Base-by-base conservation (phyloP, 805 yeast species). In the Teunomyces atbi region DNA sequence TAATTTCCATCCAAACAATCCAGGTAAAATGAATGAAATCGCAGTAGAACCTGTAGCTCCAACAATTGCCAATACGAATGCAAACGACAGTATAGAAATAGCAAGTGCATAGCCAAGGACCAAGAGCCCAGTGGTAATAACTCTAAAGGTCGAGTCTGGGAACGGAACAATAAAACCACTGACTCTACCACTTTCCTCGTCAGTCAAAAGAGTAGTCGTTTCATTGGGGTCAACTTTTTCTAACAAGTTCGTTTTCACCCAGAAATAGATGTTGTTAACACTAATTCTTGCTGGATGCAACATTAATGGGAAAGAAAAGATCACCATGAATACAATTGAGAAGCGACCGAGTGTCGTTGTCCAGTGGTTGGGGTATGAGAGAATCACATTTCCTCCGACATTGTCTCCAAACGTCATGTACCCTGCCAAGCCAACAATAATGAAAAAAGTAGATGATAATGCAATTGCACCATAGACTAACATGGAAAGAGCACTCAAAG, bases 31-130 rank as follows among this genome's bases (percentile, higher is more conserved):
- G 60, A 90, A 90, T 10, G 96, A 89, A 43, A 91, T 89, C 4
- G 96, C 81, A 0, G 97, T 90, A 1, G 96, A 88, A 0, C 97
- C 97, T 0, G 96, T 89, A 1, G 96, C 87, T 2, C 97, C 97
- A 3, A 90, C 96, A 52, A 90, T 72, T 1, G 96, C 90, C 54
- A 90, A 69, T 11, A 91, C 91, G 40, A 83, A 78, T 21, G 92
- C 96, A 54, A 90, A 79, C 0, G 96, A 88, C 11, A 70, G 70
- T 26, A 90, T 84, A 3, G 80, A 63, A 29, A 84, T 66, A 0
- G 97, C 94, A 7, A 85, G 69, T 1, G 70, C 45, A 60, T 85
- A 89, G 40, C 89, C 81, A 5, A 73, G 57, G 0, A 75, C 32
- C 42, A 90, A 70, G 18, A 68, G 59, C 5, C 48, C 43, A 1